These are phyloP conservation scores for Trichosporon faecale DNA, from an alignment of 1,284 basidiomycete species.

Conservation along the genomic window DNA sequence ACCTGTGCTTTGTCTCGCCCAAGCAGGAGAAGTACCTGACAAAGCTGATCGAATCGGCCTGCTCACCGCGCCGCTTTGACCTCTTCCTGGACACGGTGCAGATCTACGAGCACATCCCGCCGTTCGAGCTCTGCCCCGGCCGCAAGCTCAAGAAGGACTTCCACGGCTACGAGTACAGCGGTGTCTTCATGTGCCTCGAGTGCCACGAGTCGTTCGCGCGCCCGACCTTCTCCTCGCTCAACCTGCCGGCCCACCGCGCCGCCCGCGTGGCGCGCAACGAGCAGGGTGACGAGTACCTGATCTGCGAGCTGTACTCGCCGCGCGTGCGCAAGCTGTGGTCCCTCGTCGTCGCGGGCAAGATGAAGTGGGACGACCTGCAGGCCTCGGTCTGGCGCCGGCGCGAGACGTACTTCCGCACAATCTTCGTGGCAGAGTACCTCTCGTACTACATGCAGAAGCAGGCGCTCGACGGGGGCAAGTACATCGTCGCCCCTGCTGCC, in stretches of 20 bases:
- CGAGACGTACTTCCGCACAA: slow-evolving; percentile 5
- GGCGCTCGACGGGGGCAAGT: background rate
- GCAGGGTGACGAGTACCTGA: background rate
- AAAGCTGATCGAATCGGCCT: background rate
- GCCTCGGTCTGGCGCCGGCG: background rate
- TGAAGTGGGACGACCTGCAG: slow-evolving; percentile 6
- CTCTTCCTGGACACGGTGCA: background rate
- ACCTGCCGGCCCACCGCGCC: background rate
- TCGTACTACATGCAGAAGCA: background rate
- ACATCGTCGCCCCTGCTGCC: background rate
- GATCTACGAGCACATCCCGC: slow-evolving; percentile 6
- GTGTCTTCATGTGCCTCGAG: slow-evolving; percentile 1
- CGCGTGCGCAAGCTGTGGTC: slow-evolving; percentile 4
- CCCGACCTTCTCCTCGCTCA: background rate
- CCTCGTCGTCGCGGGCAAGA: background rate
- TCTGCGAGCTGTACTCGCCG: background rate
- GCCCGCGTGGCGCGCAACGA: background rate
- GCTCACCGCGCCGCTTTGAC: background rate
- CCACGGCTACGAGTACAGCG: slow-evolving; percentile 2
- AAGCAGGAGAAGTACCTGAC: background rate
- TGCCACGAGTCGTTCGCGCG: slow-evolving; percentile 3
- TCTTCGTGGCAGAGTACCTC: slow-evolving; percentile 1
- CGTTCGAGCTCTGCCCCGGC: background rate
- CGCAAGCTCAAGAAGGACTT: slow-evolving; percentile 4
- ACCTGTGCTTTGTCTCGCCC: slow-evolving; percentile 1